phyloP scores from a whole-genome alignment of 2,329 filamentous ascomycete species.

The Neopestalotiopsis sp. region DNA sequence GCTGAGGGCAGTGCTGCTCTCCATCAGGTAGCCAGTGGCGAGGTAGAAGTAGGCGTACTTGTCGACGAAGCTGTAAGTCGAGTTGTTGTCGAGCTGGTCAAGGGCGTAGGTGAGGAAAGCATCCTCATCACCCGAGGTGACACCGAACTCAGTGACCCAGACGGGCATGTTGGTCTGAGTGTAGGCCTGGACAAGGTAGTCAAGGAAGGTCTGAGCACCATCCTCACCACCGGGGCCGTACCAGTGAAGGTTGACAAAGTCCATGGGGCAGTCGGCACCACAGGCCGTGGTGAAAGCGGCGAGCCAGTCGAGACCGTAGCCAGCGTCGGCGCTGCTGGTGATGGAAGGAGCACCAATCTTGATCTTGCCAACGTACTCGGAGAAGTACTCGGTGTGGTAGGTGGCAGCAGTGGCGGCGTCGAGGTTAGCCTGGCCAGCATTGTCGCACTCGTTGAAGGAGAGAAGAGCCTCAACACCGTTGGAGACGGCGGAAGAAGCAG shows the following conservation, averaged over 20 bases:
- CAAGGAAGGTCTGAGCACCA: constrained; percentile 56
- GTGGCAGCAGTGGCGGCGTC: constrained; percentile 55
- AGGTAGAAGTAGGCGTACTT: constrained; percentile 65
- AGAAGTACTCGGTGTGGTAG: constrained; percentile 59
- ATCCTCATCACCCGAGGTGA: constrained; percentile 48
- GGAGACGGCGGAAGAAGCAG: constrained; percentile 56
- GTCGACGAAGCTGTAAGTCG: constrained; percentile 52
- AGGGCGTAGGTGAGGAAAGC: constrained; percentile 57
- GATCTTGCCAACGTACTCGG: constrained; percentile 57
- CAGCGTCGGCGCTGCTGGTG: constrained; percentile 58
- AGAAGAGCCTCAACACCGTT: constrained; percentile 62
- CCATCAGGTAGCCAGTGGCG: constrained; percentile 46
- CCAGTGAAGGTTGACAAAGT: constrained; percentile 70
- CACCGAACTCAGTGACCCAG: constrained; percentile 71
- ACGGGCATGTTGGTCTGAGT: constrained; percentile 55
- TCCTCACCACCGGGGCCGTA: constrained; percentile 54
- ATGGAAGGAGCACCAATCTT: constrained; percentile 64
- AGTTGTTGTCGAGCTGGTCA: constrained; percentile 50
- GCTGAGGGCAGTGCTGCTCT: constrained; percentile 45
- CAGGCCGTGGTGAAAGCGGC: constrained; percentile 57
- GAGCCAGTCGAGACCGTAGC: constrained; percentile 63
- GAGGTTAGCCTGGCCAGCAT: constrained; percentile 63
- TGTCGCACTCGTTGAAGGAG: constrained; percentile 76
- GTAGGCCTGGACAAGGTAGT: constrained; percentile 55
- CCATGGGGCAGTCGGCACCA: constrained; percentile 54